A percentile compares a stretch with the other conserved stretches of the same genome.
These are phyloP conservation scores for Aureobasidium musti DNA, from an alignment of 2,329 filamentous ascomycete genomes.

Conservation along the genomic window DNA sequence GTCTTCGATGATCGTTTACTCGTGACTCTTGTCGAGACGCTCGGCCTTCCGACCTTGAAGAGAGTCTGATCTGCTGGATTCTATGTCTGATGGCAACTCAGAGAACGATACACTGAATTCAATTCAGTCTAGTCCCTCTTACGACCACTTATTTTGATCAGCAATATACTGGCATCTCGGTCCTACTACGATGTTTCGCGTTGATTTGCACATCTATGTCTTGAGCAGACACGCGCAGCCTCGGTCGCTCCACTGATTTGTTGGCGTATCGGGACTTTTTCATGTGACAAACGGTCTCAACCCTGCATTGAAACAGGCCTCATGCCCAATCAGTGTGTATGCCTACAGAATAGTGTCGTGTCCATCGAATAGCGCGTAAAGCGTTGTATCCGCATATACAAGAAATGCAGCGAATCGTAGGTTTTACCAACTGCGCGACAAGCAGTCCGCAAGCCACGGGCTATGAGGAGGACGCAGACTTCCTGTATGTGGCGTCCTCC, in stretches of 20 bases:
- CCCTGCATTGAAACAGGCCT: background rate
- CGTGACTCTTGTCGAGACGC: background rate
- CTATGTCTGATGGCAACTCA: background rate
- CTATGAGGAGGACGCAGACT: no score
- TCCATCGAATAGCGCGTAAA: no score
- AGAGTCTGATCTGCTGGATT: background rate
- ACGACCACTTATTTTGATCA: no score
- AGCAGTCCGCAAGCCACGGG: no score
- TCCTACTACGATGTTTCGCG: background rate
- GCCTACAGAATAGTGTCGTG: no score
- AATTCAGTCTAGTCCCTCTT: background rate
- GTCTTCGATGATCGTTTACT: background rate
- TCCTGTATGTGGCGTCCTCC: no score
- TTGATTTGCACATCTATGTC: background rate
- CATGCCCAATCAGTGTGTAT: no score
- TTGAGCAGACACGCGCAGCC: background rate
- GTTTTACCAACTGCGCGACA: no score
- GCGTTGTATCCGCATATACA: no score
- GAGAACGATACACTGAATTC: background rate
- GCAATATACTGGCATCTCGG: background rate
- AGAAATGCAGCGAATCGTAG: no score
- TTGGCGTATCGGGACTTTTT: background rate
- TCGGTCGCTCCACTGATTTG: background rate
- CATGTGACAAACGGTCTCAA: background rate
- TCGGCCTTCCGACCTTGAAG: background rate